A percentile compares a stretch with the other conserved stretches of the same genome.
Conservation (phyloP, 2,329 filamentous ascomycete species). For the Verticillium nonalfalfae region DNA sequence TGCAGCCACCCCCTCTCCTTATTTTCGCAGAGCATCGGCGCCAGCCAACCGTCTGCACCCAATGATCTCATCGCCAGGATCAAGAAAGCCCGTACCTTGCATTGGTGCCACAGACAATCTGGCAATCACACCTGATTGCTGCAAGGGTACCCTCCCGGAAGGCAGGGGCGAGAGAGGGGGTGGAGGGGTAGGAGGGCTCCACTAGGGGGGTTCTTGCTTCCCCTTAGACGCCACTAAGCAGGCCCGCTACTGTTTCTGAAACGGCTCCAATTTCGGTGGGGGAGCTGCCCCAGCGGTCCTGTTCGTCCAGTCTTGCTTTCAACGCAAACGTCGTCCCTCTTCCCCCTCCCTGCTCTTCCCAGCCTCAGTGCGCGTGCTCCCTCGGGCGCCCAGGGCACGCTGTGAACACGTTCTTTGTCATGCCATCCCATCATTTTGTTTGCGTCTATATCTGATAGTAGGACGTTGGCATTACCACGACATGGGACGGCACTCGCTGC, state of each 20-base stretch:
- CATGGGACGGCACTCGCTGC: neutral
- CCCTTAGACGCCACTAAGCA: conserved; percentile 8
- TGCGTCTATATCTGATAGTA: neutral
- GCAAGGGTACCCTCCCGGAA: conserved; percentile 6
- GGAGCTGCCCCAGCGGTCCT: conserved; percentile 3
- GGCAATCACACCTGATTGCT: conserved; percentile 10
- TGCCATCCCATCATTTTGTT: neutral
- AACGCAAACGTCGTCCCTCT: neutral
- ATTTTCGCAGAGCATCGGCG: neutral
- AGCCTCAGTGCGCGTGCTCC: neutral
- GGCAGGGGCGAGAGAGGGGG: neutral
- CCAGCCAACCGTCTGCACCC: neutral
- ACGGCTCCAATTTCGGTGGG: conserved; percentile 13
- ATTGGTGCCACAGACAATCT: conserved; percentile 2
- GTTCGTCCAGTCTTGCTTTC: conserved; percentile 9
- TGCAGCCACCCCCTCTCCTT: neutral
- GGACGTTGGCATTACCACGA: neutral
- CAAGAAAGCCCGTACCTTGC: conserved; percentile 10
- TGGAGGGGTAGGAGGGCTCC: neutral
- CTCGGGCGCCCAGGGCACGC: neutral
- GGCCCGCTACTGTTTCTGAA: conserved; percentile 7
- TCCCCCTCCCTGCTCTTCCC: neutral
- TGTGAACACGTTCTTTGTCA: neutral
- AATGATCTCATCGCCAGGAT: conserved; percentile 5
- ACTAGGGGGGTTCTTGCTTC: neutral